Percentiles rank a stretch among this genome's conserved stretches.
These are phyloP conservation scores for Marchantia polymorpha DNA, from an alignment of 225 moss, liverwort and hornwort genomes.

Conservation along the genomic window DNA sequence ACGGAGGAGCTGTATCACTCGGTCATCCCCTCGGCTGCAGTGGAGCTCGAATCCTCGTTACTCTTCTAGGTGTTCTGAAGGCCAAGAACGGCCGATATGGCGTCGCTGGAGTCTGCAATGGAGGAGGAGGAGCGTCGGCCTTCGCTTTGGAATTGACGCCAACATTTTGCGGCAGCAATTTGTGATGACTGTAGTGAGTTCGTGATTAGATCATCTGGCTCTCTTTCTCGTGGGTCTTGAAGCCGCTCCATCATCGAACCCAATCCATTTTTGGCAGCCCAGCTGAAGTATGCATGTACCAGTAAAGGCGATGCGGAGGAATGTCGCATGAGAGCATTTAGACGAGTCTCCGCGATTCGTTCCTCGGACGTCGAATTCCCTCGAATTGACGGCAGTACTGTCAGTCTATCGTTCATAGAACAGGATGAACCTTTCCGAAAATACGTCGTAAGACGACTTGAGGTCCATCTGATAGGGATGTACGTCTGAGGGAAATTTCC, in stretches of 20 bases:
- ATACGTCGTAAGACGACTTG: too few relatives aligned
- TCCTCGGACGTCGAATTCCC: not conserved
- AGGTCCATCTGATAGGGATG: too few relatives aligned
- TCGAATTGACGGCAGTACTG: too few relatives aligned
- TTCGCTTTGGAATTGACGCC: slow-evolving; percentile 78
- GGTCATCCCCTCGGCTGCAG: slow-evolving; percentile 98
- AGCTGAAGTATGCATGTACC: not conserved
- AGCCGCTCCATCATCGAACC: not conserved
- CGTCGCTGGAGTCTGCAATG: slow-evolving; percentile 89
- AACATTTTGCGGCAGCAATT: not conserved
- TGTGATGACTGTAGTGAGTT: not conserved
- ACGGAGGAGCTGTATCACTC: slow-evolving; percentile 90
- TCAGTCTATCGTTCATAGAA: too few relatives aligned
- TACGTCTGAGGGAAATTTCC: too few relatives aligned
- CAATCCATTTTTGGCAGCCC: not conserved
- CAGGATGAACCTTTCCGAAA: too few relatives aligned
- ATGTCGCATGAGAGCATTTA: not conserved
- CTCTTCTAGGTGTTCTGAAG: slow-evolving; percentile 85
- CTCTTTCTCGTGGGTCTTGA: not conserved
- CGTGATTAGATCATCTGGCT: not conserved
- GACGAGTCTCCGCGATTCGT: not conserved
- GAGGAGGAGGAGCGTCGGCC: slow-evolving; percentile 96
- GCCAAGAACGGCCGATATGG: slow-evolving; percentile 65
- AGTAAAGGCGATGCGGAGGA: not conserved
- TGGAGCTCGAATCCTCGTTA: slow-evolving; percentile 88